Base-by-base conservation (phyloP, 768 basidiomycete genomes). In the Nidularia sp. region DNA sequence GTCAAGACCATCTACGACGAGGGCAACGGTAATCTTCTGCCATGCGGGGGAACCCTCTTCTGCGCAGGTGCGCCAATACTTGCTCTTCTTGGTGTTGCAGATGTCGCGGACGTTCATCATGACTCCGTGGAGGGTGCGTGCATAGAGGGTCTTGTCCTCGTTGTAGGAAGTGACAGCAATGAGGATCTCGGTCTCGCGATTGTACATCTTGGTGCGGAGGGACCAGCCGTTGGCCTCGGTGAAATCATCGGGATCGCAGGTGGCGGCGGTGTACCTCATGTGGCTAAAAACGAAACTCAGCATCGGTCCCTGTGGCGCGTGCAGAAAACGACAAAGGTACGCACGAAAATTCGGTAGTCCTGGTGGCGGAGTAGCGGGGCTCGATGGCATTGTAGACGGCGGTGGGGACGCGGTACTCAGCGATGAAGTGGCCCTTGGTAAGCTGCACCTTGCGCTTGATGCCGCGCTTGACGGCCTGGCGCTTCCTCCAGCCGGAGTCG, bases 41-140 rank as follows among this genome's bases (percentile, higher is more conserved):
- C 93, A 96, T 13, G 75, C 83, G 45, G 88, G 87, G 45, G 76
- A 75, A 43, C 88, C 88, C 63, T 88, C 86, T 65, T 89, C 87
- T 13, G 88, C 85, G 51, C 75, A 77, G 51, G 82, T 75, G 34
- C 83, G 77, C 88, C 91, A 90, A 70, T 88, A 93, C 69, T 91
- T 91, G 55, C 85, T 89, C 64, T 87, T 85, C 67, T 93, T 93
- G 46, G 88, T 91, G 71, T 88, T 92, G 79, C 90, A 93, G 58
- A 96, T 94, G 62, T 96, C 87, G 56, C 93, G 86, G 56, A 96
- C 93, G 69, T 96, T 96, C 57, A 93, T 65, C 92, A 96, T 94
- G 62, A 96, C 85, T 56, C 88, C 88, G 61, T 95, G 93, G 34
- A 96, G 74, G 0, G 93, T 95, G 55, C 87, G 85, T 22, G 88